Base-by-base conservation (phyloP, 1,139 yeast genomes). In the Lodderomyces metapsilosis region DNA sequence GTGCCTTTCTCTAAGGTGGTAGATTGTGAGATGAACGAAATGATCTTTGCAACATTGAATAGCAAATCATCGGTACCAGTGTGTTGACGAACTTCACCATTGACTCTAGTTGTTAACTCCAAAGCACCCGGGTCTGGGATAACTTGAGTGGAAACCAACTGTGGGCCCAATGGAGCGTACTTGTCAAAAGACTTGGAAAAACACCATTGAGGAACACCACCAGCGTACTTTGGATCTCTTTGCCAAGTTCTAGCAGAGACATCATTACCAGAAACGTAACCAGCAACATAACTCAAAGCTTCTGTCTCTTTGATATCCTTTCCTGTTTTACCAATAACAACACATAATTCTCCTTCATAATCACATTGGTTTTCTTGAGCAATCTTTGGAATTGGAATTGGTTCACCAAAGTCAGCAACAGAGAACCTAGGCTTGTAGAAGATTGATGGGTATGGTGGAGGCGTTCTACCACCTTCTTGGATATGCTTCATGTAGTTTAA, bases 181-280 rank as follows among this genome's bases (percentile, higher is more conserved):
- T 27, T 27, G 31, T 27, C 31, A 13, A 27, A 27, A 5, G 31
- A 27, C 31, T 27, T 27, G 31, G 31, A 27, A n/a, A 27, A 27
- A 27, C 31, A 27, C 31, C 31, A 27, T 27, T 27, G 31, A 13
- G 31, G 31, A 27, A 27, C 31, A 27, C 31, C 31, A 27, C 31
- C 31, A 13, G 31, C 31, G 16, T 27, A n/a, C 9, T 27, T 27
- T n/a, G 31, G 31, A 13, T 27, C 31, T 13, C 17, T 27, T 13
- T 27, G 31, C 31, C 31, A 27, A 27, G 31, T 27, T 27, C 31
- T 27, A 13, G 31, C 31, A n/a, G 31, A 27, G 12, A 27, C 31
- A 27, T 27, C 31, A 27, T 27, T 27, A 27, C 31, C 31, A 27
- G 31, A 27, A 13, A 27, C 31, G 31, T 27, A 27, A 27, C 31